Percentiles rank a stretch among this genome's conserved stretches.
These are phyloP conservation scores for Globisporangium spinosum DNA, from an alignment of 352 stramenopile genomes.

Conservation along the genomic window DNA sequence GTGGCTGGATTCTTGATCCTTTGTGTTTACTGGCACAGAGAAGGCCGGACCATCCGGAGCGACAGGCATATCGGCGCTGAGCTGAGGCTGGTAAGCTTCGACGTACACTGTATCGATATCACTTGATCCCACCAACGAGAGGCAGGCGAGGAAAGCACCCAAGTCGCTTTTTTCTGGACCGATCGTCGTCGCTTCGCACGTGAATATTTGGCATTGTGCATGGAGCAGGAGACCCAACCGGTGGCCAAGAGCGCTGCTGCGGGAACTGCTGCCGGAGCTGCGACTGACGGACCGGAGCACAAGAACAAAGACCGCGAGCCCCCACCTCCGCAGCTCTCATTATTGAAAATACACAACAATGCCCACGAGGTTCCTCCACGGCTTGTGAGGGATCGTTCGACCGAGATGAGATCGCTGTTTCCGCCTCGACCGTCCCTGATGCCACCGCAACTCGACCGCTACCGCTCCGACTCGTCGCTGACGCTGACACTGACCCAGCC, in stretches of 20 bases:
- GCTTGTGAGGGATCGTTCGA: conserved; percentile 19
- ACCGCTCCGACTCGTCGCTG: conserved; percentile 32
- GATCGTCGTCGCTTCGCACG: not conserved
- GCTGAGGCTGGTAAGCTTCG: not conserved
- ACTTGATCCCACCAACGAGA: not conserved
- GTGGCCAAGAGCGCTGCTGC: conserved; percentile 3
- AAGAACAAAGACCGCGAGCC: not conserved
- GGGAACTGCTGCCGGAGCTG: not conserved
- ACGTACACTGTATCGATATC: not conserved
- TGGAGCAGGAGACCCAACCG: conserved; percentile 7
- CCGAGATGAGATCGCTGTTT: conserved; percentile 12
- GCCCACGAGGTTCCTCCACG: conserved; percentile 11
- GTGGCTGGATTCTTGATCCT: conserved; percentile 1
- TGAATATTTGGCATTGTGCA: conserved; percentile 10
- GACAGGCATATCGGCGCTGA: not conserved
- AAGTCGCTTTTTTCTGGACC: conserved; percentile 5
- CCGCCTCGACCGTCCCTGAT: conserved; percentile 11
- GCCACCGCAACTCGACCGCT: conserved; percentile 25
- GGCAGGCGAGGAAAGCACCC: not conserved
- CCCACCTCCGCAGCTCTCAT: not conserved
- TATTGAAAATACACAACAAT: conserved; percentile 10
- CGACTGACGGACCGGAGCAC: not conserved
- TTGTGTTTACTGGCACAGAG: not conserved
- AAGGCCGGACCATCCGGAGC: not conserved
- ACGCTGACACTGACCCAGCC: not conserved